phyloP scores from a whole-genome alignment of 371 early-diverging fungal species.

The Zychaea mexicana region DNA sequence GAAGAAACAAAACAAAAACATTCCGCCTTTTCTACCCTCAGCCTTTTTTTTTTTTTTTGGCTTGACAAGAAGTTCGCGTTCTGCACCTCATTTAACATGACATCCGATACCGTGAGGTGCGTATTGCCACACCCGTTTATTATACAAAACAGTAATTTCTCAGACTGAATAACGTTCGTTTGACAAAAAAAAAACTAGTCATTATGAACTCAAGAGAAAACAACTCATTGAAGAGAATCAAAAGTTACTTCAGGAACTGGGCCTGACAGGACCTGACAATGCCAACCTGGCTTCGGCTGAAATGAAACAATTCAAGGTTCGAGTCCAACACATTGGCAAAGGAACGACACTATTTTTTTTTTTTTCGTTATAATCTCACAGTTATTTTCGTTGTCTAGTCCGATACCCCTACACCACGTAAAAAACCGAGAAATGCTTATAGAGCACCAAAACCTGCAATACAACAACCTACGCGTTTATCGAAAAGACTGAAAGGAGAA shows the following conservation, averaged over 20 bases:
- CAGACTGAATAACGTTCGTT: neutral
- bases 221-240: conserved; percentile 44
- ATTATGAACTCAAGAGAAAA: conserved; percentile 43
- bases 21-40: no score
- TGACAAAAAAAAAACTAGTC: conserved; percentile 14
- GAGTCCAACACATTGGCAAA: neutral
- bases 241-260: conserved; percentile 36
- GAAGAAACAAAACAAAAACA: no score
- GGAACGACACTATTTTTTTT: neutral
- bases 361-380: neutral
- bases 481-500: conserved; percentile 43
- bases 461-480: conserved; percentile 22
- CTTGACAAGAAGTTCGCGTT: no score
- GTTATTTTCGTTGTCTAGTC: neutral
- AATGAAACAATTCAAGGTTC: conserved; percentile 5
- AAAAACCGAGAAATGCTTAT: conserved; percentile 10
- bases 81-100: no score
- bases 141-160: neutral
- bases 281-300: neutral
- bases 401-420: conserved; percentile 11
- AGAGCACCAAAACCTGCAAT: conserved; percentile 5
- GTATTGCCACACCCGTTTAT: no score
- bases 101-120: no score
- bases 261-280: conserved; percentile 16
- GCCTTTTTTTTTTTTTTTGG: no score